phyloP scores from a whole-genome alignment of 306 rosid species.

The Cicer judaicum region DNA sequence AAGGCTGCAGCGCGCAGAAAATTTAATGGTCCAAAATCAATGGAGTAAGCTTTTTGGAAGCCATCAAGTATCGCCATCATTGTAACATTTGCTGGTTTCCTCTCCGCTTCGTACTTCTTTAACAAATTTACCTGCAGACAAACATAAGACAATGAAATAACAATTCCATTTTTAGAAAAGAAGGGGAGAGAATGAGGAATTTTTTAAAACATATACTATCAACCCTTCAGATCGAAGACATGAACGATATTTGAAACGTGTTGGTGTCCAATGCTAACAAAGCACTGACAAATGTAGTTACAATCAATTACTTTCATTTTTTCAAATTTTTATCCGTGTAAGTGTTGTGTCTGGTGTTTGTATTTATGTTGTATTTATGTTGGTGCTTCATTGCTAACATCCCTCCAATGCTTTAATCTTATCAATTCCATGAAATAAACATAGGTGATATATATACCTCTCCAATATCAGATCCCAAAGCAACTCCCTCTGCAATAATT shows the following conservation, averaged over 20 bases:
- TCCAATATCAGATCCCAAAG: constrained; percentile 77
- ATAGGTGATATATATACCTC: constrained; percentile 60
- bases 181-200: not conserved
- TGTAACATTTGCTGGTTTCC: constrained; percentile 65
- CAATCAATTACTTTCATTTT: too few species aligned
- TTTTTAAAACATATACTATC: not conserved
- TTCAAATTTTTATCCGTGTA: too few species aligned
- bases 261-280: too few species aligned
- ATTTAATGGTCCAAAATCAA: constrained; percentile 90
- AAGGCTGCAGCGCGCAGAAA: constrained; percentile 78
- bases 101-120: constrained; percentile 82
- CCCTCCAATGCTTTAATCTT: not conserved
- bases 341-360: too few species aligned
- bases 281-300: too few species aligned
- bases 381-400: too few species aligned
- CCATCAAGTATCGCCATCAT: constrained; percentile 94
- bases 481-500: constrained; percentile 80
- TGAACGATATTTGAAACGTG: too few species aligned
- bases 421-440: not conserved
- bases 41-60: constrained; percentile 81
- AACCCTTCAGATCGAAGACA: too few species aligned
- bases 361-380: too few species aligned
- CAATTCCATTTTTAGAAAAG: not conserved
- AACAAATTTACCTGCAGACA: constrained; percentile 66
- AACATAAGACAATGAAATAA: constrained; percentile 15